Conservation (phyloP, 2,329 filamentous ascomycete species). For the Claviceps sorghi region DNA sequence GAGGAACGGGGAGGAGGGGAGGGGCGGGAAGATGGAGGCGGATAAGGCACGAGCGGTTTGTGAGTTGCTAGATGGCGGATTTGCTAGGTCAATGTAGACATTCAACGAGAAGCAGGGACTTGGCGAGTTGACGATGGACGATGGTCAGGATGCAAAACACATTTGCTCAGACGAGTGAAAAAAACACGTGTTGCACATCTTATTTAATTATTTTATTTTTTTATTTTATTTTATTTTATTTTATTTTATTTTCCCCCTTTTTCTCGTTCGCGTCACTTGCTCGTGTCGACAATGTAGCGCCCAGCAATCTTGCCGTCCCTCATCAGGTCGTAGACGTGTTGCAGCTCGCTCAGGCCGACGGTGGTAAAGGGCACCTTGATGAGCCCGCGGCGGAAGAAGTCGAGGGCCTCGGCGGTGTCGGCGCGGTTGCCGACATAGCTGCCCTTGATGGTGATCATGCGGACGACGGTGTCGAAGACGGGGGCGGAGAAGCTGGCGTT, state of each 20-base stretch:
- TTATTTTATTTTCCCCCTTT: no score
- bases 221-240: no score
- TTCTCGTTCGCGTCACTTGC: constrained; percentile 25
- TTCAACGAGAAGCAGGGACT: neutral
- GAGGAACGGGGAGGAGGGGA: neutral
- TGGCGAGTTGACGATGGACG: neutral
- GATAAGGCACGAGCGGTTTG: neutral
- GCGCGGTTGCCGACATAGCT: constrained; percentile 87
- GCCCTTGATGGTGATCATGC: constrained; percentile 86
- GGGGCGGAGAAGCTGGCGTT: constrained; percentile 67
- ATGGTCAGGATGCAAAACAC: no score
- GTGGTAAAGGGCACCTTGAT: constrained; percentile 82
- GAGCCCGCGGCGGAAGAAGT: constrained; percentile 72
- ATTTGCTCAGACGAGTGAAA: no score
- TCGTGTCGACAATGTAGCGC: constrained; percentile 65
- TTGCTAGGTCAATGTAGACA: neutral
- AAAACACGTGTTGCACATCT: no score
- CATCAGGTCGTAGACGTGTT: constrained; percentile 68
- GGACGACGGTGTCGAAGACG: constrained; percentile 76
- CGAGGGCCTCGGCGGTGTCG: constrained; percentile 76
- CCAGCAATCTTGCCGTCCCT: constrained; percentile 57
- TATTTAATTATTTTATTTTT: no score
- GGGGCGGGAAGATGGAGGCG: neutral
- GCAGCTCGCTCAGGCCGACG: constrained; percentile 65
- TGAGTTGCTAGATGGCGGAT: neutral